Evolutionary conservation across 345 rosid genomes (phyloP).

Genomic region (Aethionema arabicum): DNA sequence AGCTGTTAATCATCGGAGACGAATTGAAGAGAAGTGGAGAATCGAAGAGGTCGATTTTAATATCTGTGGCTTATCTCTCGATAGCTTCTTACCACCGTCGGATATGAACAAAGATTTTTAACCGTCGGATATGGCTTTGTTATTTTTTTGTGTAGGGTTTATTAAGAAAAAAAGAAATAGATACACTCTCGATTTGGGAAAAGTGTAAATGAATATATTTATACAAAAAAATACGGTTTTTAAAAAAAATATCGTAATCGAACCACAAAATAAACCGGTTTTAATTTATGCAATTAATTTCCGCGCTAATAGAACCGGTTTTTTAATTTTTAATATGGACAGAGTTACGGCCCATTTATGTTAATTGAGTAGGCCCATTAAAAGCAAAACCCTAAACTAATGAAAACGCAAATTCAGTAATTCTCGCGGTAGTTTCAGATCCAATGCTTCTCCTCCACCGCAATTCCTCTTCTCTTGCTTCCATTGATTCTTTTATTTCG

Average conservation of each 20-base stretch:
- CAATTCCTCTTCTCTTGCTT: not conserved
- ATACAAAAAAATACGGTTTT: no score
- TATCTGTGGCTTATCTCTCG: slow-evolving; percentile 66
- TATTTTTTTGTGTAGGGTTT: not conserved
- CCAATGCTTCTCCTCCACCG: not conserved
- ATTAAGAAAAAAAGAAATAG: not conserved
- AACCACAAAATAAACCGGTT: no score
- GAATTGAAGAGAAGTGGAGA: slow-evolving; percentile 83
- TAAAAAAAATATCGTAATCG: no score
- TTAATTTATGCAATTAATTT: no score
- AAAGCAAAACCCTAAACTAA: slow-evolving; percentile 29
- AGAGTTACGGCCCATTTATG: not conserved
- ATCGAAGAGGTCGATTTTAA: slow-evolving; percentile 95
- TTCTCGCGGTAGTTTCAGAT: not conserved
- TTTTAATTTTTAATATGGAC: slow-evolving; percentile 2
- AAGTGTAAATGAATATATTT: no score
- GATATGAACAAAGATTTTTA: slow-evolving; percentile 61
- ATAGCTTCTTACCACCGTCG: slow-evolving; percentile 83
- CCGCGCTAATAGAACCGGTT: no score
- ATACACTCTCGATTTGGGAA: no score
- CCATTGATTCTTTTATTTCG: not conserved
- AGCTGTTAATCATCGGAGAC: slow-evolving; percentile 59
- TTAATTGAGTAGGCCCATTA: not conserved
- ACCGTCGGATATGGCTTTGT: slow-evolving; percentile 15
- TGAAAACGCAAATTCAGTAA: not conserved